These are phyloP conservation scores for Ceratocystis alfenasii DNA, from an alignment of 2,329 filamentous ascomycete genomes.

Conservation along the genomic window DNA sequence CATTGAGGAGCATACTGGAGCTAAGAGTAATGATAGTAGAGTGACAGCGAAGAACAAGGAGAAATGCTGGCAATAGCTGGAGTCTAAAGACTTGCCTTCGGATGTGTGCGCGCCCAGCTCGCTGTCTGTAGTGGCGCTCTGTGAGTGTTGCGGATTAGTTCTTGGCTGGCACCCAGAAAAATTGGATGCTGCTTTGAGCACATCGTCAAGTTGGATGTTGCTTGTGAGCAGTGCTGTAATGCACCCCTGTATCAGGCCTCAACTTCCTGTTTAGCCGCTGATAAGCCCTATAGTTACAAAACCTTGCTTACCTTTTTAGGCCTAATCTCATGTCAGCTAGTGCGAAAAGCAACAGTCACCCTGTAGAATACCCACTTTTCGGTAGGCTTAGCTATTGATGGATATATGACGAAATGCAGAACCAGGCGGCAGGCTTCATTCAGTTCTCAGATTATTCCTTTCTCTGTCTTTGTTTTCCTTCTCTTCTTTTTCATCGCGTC, in stretches of 20 bases:
- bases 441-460: background rate
- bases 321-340: too few species aligned
- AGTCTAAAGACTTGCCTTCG: background rate
- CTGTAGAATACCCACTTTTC: conserved; percentile 6
- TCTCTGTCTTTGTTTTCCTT: background rate
- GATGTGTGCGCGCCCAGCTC: too few species aligned
- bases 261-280: background rate
- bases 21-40: background rate
- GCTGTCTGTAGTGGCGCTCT: background rate
- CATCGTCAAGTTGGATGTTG: background rate
- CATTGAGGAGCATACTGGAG: background rate
- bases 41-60: background rate
- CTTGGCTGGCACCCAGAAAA: background rate
- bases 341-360: background rate
- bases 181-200: background rate
- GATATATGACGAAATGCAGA: conserved; percentile 11
- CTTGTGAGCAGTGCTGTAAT: background rate
- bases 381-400: conserved; percentile 1
- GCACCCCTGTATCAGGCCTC: background rate
- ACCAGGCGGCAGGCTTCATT: background rate
- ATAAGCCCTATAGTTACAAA: background rate
- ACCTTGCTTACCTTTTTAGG: background rate
- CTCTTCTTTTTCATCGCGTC: background rate
- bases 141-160: background rate
- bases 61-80: background rate